These are phyloP conservation scores for Fereydounia khargensis DNA, from an alignment of 1,284 basidiomycete species.

Conservation along the genomic window DNA sequence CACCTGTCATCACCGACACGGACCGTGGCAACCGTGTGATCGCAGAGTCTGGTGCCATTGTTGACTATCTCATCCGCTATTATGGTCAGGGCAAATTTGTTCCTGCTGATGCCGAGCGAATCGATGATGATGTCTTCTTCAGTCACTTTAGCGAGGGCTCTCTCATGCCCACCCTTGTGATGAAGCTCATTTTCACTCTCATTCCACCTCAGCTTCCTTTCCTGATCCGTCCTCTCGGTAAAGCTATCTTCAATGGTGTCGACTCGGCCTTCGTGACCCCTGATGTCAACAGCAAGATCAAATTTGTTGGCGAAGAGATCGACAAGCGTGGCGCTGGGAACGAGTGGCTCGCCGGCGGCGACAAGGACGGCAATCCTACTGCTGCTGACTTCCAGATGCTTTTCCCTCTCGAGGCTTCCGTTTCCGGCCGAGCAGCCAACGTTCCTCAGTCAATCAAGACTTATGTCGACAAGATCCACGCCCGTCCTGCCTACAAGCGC, in stretches of 20 bases:
- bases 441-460: slow-evolving; percentile 31
- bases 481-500: slow-evolving; percentile 44
- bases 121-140: slow-evolving; percentile 47
- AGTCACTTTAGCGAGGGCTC: slow-evolving; percentile 52
- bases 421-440: slow-evolving; percentile 34
- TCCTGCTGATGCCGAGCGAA: slow-evolving; percentile 17
- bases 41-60: slow-evolving; percentile 53
- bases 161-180: slow-evolving; percentile 48
- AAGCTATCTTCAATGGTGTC: slow-evolving; percentile 32
- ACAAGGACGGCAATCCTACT: slow-evolving; percentile 52
- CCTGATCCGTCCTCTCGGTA: slow-evolving; percentile 48
- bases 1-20: slow-evolving; percentile 51
- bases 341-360: slow-evolving; percentile 52
- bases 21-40: slow-evolving; percentile 38
- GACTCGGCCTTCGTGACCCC: slow-evolving; percentile 37
- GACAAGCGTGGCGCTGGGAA: slow-evolving; percentile 24
- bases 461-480: slow-evolving; percentile 48
- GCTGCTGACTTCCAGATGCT: slow-evolving; percentile 55
- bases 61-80: slow-evolving; percentile 52
- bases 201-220: slow-evolving; percentile 49
- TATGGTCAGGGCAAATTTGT: slow-evolving; percentile 48
- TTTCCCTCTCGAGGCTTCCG: slow-evolving; percentile 48
- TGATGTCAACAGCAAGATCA: slow-evolving; percentile 36
- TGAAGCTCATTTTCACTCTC: slow-evolving; percentile 46
- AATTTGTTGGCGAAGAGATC: slow-evolving; percentile 33